Evolutionary conservation across 140 eudicot species (phyloP).

Genomic region (Stevia rebaudiana): DNA sequence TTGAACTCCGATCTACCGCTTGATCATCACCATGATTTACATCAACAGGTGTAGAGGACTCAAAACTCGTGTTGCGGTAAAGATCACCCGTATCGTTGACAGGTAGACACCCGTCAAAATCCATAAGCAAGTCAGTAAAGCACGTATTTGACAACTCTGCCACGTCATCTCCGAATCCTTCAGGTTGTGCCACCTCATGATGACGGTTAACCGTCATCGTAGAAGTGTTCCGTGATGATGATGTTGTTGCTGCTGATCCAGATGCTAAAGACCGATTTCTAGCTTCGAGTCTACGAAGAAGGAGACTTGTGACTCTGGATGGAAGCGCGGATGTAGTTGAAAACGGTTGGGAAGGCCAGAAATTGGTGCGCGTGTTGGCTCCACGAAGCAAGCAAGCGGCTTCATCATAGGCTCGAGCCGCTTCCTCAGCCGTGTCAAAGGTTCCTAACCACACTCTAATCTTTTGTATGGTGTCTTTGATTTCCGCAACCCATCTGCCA

Average conservation of each 20-base stretch:
- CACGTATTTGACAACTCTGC: conserved; percentile 35
- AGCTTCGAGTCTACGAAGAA: conserved; percentile 61
- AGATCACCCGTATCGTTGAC: conserved; percentile 15
- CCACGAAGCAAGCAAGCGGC: conserved; percentile 81
- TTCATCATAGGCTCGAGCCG: conserved; percentile 86
- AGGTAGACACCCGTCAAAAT: conserved; percentile 36
- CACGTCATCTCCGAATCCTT: conserved; percentile 26
- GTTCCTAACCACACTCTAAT: conserved; percentile 81
- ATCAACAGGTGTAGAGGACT: conserved; percentile 18
- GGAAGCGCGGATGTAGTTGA: conserved; percentile 65
- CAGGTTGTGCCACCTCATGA: conserved; percentile 19
- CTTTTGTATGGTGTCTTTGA: conserved; percentile 76
- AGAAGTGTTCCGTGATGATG: conserved; percentile 21
- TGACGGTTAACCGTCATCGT: not conserved
- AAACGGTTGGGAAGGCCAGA: conserved; percentile 60
- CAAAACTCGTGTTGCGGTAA: conserved; percentile 14
- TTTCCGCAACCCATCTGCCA: conserved; percentile 88
- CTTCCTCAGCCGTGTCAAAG: conserved; percentile 82
- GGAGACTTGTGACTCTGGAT: conserved; percentile 59
- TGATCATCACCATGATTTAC: conserved; percentile 17
- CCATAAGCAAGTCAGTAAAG: conserved; percentile 50
- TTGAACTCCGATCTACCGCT: conserved; percentile 14
- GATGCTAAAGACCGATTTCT: conserved; percentile 40
- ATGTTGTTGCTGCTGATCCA: conserved; percentile 22
- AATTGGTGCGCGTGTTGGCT: conserved; percentile 69